Conservation (phyloP, 75 land plant species). For the Pseudotsuga menziesii region DNA sequence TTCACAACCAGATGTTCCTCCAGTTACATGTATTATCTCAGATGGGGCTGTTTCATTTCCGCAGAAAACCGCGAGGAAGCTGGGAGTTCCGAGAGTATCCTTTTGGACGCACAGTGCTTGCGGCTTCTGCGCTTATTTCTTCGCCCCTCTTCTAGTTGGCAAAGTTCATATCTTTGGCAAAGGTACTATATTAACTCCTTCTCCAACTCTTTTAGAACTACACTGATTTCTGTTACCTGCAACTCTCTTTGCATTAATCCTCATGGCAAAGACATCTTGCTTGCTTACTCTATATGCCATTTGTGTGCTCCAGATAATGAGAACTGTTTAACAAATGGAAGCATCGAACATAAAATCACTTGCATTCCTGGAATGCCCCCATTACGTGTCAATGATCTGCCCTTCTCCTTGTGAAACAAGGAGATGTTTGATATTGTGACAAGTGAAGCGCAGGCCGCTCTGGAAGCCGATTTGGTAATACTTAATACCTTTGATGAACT, state of each 20-base stretch:
- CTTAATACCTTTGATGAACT: conserved; percentile 10
- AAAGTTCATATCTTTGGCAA: conserved; percentile 25
- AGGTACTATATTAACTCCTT: not conserved
- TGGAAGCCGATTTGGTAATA: not conserved
- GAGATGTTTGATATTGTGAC: not conserved
- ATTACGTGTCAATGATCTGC: conserved; percentile 10
- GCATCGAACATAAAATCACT: conserved; percentile 6
- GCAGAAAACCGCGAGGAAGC: conserved; percentile 17
- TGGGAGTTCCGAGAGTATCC: conserved; percentile 20
- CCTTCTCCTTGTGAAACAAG: not conserved
- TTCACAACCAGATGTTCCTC: not conserved
- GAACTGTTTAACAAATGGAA: not conserved
- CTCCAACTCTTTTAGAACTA: no score
- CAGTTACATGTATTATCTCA: conserved; percentile 23
- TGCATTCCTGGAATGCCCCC: conserved; percentile 14
- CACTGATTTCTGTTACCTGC: no score
- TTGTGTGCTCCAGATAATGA: no score
- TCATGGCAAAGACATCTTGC: no score
- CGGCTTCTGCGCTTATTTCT: conserved; percentile 3
- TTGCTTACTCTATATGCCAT: no score
- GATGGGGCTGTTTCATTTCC: conserved; percentile 28
- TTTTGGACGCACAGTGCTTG: conserved; percentile 34
- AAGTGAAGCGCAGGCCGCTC: not conserved
- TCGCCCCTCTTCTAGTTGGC: conserved; percentile 2
- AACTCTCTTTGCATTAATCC: no score